Evolutionary conservation across 768 basidiomycete species (phyloP).

Genomic region (Boletus insuetus): DNA sequence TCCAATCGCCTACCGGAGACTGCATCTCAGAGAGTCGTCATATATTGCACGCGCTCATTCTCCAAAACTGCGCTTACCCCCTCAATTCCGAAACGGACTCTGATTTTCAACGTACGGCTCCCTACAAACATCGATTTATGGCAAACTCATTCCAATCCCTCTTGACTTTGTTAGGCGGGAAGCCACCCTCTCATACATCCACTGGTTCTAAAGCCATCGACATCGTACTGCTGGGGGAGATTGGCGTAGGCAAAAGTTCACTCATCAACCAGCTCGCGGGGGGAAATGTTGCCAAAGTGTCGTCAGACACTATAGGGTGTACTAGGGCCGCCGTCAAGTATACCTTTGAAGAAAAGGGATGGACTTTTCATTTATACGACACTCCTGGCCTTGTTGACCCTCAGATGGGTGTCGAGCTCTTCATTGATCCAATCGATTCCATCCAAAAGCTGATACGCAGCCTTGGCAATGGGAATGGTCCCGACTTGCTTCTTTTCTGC

Average conservation of each 20-base stretch:
- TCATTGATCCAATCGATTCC: slow-evolving; percentile 23
- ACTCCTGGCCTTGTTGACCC: slow-evolving; percentile 34
- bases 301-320: slow-evolving; percentile 31
- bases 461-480: slow-evolving; percentile 28
- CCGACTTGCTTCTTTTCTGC: slow-evolving; percentile 32
- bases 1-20: slow-evolving; percentile 1
- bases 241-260: slow-evolving; percentile 40
- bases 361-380: slow-evolving; percentile 29
- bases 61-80: background rate
- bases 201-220: slow-evolving; percentile 19
- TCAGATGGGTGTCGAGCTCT: slow-evolving; percentile 12
- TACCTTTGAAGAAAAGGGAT: slow-evolving; percentile 17
- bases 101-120: background rate
- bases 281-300: slow-evolving; percentile 26
- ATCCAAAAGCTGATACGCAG: slow-evolving; percentile 31
- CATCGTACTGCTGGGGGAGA: slow-evolving; percentile 36
- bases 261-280: slow-evolving; percentile 39
- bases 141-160: slow-evolving; percentile 17
- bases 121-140: slow-evolving; percentile 7
- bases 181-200: background rate
- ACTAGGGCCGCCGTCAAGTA: slow-evolving; percentile 31
- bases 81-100: background rate
- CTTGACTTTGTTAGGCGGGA: slow-evolving; percentile 1
- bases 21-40: slow-evolving; percentile 8
- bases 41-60: slow-evolving; percentile 14